These are phyloP conservation scores for Serendipita sp. DNA, from an alignment of 768 basidiomycete genomes.

Conservation along the genomic window DNA sequence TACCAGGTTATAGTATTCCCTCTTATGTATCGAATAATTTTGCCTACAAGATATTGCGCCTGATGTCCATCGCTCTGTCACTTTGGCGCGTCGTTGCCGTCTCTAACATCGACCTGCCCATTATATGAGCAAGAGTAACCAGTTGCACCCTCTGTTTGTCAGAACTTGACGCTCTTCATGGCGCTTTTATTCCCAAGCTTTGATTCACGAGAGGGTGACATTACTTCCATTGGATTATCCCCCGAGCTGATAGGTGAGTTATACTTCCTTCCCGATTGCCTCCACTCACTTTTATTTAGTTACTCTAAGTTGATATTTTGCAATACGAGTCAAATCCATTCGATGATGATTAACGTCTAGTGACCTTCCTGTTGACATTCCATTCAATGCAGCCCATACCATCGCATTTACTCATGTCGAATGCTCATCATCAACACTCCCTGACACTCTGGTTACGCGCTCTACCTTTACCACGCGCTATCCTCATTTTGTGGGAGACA, in stretches of 20 bases:
- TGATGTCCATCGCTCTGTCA: conserved; percentile 39
- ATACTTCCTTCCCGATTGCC: no score
- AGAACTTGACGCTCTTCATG: neutral
- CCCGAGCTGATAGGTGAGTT: no score
- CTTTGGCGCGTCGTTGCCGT: conserved; percentile 63
- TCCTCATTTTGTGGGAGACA: conserved; percentile 5
- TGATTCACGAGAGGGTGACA: neutral
- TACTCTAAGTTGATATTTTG: no score
- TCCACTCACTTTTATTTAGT: no score
- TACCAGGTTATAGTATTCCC: conserved; percentile 12
- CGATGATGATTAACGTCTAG: no score
- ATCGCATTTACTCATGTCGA: no score
- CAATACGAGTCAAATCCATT: no score
- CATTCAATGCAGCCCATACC: no score
- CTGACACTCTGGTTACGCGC: conserved; percentile 7
- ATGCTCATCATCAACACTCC: neutral
- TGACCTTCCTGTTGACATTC: no score
- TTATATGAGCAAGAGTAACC: neutral
- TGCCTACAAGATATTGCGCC: neutral
- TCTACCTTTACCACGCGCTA: neutral
- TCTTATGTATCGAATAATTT: conserved; percentile 11
- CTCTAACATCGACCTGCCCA: conserved; percentile 4
- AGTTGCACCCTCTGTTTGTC: neutral
- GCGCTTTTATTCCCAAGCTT: neutral
- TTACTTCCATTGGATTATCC: no score